Conservation (phyloP, 768 basidiomycete genomes). For the Rhizopogon vulgaris region DNA sequence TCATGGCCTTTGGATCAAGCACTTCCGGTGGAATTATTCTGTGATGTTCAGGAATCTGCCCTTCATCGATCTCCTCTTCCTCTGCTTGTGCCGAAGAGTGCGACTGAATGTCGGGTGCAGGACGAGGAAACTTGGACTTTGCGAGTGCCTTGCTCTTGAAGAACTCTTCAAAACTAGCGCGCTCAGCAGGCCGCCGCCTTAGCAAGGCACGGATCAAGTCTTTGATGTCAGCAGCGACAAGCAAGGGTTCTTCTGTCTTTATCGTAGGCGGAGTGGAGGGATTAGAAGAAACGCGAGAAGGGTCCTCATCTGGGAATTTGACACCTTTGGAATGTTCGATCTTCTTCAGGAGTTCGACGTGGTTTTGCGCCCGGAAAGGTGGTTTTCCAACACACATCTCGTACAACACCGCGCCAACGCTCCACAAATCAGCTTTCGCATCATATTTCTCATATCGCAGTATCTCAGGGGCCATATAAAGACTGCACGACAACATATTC, state of each 20-base stretch:
- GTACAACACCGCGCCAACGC: conserved; percentile 92
- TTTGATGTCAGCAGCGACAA: conserved; percentile 81
- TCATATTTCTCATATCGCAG: conserved; percentile 96
- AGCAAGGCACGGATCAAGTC: conserved; percentile 78
- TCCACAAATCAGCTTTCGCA: conserved; percentile 97
- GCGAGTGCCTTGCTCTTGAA: conserved; percentile 76
- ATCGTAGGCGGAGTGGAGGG: conserved; percentile 13
- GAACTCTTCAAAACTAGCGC: conserved; percentile 89
- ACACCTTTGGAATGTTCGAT: conserved; percentile 90
- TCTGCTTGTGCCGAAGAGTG: conserved; percentile 8
- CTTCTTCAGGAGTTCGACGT: conserved; percentile 89
- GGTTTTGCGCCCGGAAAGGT: conserved; percentile 93
- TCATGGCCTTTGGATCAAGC: conserved; percentile 72
- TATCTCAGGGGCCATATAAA: conserved; percentile 99
- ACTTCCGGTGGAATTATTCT: conserved; percentile 74
- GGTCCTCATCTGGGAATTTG: conserved; percentile 91
- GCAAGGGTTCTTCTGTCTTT: conserved; percentile 42
- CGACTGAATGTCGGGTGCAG: conserved; percentile 17
- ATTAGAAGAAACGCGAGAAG: conserved; percentile 36
- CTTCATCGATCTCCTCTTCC: conserved; percentile 27
- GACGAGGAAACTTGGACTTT: conserved; percentile 71
- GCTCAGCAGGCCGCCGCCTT: conserved; percentile 76
- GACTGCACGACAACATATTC: conserved; percentile 31
- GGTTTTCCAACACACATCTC: conserved; percentile 94
- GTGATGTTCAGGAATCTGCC: conserved; percentile 65